Evolutionary conservation across 208 protist species (phyloP).

Genomic region (Trypanosoma avium): DNA sequence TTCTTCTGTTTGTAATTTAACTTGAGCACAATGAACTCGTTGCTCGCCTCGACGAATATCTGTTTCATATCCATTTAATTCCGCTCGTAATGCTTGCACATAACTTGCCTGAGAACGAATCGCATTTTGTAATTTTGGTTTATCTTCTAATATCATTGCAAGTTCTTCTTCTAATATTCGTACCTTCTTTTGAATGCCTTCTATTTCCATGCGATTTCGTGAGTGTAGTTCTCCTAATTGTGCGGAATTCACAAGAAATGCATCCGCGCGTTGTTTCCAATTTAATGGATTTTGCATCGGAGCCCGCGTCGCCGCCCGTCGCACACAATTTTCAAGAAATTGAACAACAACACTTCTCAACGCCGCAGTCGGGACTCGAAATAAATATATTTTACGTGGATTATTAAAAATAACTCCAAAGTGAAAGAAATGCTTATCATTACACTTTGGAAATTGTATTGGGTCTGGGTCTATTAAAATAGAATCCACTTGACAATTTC

Average conservation of each 20-base stretch:
- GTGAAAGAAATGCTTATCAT: constrained; percentile 15
- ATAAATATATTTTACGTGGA: constrained; percentile 8
- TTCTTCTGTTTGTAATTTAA: not conserved
- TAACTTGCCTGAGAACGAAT: not conserved
- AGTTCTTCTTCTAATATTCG: constrained; percentile 2
- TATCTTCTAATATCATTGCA: not conserved
- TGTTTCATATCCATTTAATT: constrained; percentile 10
- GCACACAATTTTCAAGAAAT: constrained; percentile 15
- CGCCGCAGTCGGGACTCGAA: constrained; percentile 11
- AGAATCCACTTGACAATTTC: constrained; percentile 3
- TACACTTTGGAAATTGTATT: constrained; percentile 7
- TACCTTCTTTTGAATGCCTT: not conserved
- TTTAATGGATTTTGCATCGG: constrained; percentile 11
- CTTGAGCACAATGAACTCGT: not conserved
- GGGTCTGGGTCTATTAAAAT: constrained; percentile 6
- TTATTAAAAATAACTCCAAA: constrained; percentile 14
- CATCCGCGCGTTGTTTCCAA: constrained; percentile 24
- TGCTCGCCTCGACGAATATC: too few relatives aligned
- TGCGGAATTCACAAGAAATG: constrained; percentile 16
- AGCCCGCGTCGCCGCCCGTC: not conserved
- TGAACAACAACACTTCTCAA: not conserved
- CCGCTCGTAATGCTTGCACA: constrained; percentile 10
- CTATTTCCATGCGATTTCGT: not conserved
- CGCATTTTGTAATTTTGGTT: not conserved
- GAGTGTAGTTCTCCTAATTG: constrained; percentile 10